A percentile compares a stretch with the other conserved stretches of the same genome.
These are phyloP conservation scores for Boletellus deceptivus DNA, from an alignment of 1,284 basidiomycete genomes.

Conservation along the genomic window DNA sequence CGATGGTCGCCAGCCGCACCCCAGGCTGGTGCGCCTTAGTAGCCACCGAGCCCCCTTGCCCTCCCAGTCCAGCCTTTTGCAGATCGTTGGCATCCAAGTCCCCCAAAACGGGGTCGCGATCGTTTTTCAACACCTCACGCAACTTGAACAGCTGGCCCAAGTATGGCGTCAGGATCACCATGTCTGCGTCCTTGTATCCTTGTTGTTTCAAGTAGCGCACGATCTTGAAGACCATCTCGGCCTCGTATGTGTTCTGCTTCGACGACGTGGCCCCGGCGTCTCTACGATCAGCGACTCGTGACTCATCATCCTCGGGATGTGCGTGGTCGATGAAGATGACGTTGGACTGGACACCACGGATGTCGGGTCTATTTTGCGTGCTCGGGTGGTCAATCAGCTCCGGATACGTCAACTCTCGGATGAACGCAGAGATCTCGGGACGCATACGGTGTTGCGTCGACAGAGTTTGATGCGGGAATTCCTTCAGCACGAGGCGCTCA, in stretches of 20 bases:
- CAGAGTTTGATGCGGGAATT: constrained; percentile 60
- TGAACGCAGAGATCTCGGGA: constrained; percentile 60
- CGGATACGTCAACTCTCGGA: constrained; percentile 61
- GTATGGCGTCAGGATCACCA: constrained; percentile 67
- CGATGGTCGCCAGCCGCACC: constrained; percentile 60
- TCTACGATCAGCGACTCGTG: constrained; percentile 39
- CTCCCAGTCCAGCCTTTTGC: constrained; percentile 50
- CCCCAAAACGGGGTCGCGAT: constrained; percentile 57
- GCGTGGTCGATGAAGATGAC: constrained; percentile 59
- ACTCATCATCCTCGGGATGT: constrained; percentile 52
- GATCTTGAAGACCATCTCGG: constrained; percentile 61
- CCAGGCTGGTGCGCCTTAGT: constrained; percentile 36
- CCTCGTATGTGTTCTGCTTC: constrained; percentile 60
- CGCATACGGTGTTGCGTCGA: constrained; percentile 64
- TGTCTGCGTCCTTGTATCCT: constrained; percentile 56
- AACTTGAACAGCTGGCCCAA: constrained; percentile 61
- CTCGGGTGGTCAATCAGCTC: constrained; percentile 53
- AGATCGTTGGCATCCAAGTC: constrained; percentile 62
- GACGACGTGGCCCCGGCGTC: constrained; percentile 51
- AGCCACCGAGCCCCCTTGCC: constrained; percentile 29
- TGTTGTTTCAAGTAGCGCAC: constrained; percentile 64
- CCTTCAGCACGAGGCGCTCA: constrained; percentile 60
- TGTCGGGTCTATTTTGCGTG: constrained; percentile 47
- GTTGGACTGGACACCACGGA: constrained; percentile 55
- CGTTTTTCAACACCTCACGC: constrained; percentile 41